These are phyloP conservation scores for Hanseniaspora opuntiae DNA, from an alignment of 805 yeast genomes.

Conservation along the genomic window DNA sequence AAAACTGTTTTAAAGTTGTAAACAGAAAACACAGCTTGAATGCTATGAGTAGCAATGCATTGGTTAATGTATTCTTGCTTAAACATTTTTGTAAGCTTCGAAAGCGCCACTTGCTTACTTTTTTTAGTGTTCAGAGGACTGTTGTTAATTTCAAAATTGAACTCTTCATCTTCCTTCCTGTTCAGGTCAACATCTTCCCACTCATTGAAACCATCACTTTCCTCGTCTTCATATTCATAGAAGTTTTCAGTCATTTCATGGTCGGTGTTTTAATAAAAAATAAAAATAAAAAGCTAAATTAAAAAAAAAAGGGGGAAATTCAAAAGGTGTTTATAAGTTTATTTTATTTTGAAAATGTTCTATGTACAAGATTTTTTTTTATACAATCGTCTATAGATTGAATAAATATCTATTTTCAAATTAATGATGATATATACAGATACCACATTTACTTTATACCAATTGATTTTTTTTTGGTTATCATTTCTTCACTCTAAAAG, in stretches of 20 bases:
- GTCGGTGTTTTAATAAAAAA: no score
- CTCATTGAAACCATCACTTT: slow-evolving; percentile 14
- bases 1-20: slow-evolving; percentile 13
- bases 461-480: no score
- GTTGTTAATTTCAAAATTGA: not conserved
- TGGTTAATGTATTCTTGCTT: slow-evolving; percentile 13
- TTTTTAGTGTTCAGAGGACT: not conserved
- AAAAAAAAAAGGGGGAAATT: no score
- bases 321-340: no score
- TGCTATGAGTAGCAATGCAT: slow-evolving; percentile 17
- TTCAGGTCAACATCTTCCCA: slow-evolving; percentile 23
- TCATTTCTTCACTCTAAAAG: no score
- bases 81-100: slow-evolving; percentile 8
- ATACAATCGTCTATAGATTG: no score
- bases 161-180: not conserved
- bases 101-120: not conserved
- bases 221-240: not conserved
- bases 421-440: no score
- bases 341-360: no score
- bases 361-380: no score
- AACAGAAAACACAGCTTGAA: slow-evolving; percentile 18
- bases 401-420: no score
- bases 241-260: not conserved
- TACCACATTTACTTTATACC: no score
- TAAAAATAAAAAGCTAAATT: no score